Evolutionary conservation across 2,329 filamentous ascomycete genomes (phyloP).

Genomic region (Knufia fluminis): DNA sequence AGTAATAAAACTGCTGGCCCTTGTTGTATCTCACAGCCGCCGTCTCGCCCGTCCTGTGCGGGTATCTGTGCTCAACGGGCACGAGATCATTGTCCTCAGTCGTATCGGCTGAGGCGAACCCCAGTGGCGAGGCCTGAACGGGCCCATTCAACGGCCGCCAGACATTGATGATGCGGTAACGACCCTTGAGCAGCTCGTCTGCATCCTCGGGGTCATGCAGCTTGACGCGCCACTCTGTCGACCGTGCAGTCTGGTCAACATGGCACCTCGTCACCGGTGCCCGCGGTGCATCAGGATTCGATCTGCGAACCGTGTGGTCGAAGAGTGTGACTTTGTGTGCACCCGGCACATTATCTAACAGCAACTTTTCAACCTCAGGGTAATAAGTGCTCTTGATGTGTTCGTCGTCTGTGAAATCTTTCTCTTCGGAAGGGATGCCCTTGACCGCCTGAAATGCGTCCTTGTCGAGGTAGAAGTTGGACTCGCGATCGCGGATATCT

Average conservation of each 20-base stretch:
- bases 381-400: conserved; percentile 69
- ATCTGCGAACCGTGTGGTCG: conserved; percentile 78
- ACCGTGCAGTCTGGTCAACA: conserved; percentile 68
- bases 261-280: conserved; percentile 65
- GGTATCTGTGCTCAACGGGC: conserved; percentile 65
- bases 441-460: conserved; percentile 65
- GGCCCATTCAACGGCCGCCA: conserved; percentile 62
- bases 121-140: conserved; percentile 49
- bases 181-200: conserved; percentile 52
- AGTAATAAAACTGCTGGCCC: conserved; percentile 66
- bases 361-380: conserved; percentile 66
- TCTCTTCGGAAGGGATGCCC: conserved; percentile 47
- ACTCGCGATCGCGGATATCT: conserved; percentile 66
- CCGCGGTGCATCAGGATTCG: conserved; percentile 49
- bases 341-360: conserved; percentile 59
- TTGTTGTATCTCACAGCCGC: conserved; percentile 56
- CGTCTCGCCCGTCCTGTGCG: conserved; percentile 62
- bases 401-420: conserved; percentile 57
- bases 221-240: conserved; percentile 58
- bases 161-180: conserved; percentile 79
- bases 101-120: conserved; percentile 46
- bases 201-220: conserved; percentile 61
- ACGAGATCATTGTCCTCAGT: conserved; percentile 57
- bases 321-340: conserved; percentile 63
- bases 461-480: conserved; percentile 56